Percentiles rank a stretch among this genome's conserved stretches.
phyloP scores from a whole-genome alignment of 768 basidiomycete genomes.

The Thelephora ganbajun region DNA sequence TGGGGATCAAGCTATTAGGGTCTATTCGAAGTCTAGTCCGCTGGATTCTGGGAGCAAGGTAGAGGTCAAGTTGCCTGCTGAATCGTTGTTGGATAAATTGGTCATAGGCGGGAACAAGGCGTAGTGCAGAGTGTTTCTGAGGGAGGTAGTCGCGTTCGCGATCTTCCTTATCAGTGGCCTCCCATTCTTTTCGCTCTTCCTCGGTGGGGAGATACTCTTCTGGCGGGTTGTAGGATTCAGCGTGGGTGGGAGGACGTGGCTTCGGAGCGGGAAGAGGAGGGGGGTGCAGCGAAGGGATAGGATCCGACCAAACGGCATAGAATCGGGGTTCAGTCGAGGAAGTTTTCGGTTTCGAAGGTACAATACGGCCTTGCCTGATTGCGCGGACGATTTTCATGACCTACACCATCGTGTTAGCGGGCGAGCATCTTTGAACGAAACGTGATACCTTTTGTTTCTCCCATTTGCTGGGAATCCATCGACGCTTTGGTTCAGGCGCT shows the following conservation, averaged over 20 bases:
- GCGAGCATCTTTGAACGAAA: neutral
- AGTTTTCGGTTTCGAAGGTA: slow-evolving; percentile 80
- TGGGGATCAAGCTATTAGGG: slow-evolving; percentile 82
- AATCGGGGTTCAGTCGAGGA: slow-evolving; percentile 49
- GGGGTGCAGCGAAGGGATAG: slow-evolving; percentile 48
- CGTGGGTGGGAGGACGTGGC: slow-evolving; percentile 73
- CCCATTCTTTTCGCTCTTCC: slow-evolving; percentile 73
- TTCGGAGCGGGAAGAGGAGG: slow-evolving; percentile 94
- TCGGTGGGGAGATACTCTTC: slow-evolving; percentile 88
- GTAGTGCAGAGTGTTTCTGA: slow-evolving; percentile 69
- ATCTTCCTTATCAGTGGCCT: slow-evolving; percentile 74
- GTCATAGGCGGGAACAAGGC: slow-evolving; percentile 85
- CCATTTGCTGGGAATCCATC: slow-evolving; percentile 98
- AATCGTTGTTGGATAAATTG: slow-evolving; percentile 91
- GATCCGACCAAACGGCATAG: slow-evolving; percentile 83
- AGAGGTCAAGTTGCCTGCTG: slow-evolving; percentile 86
- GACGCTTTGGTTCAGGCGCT: slow-evolving; percentile 88
- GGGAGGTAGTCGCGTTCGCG: slow-evolving; percentile 83
- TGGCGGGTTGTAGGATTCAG: slow-evolving; percentile 98
- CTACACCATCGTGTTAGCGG: slow-evolving; percentile 23
- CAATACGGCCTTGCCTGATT: slow-evolving; percentile 88
- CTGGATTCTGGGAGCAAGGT: slow-evolving; percentile 88
- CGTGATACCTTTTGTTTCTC: slow-evolving; percentile 85
- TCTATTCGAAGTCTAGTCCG: slow-evolving; percentile 83
- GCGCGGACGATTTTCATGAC: slow-evolving; percentile 99